A percentile compares a stretch with the other conserved stretches of the same genome.
Conservation (phyloP, 176 grass and related monocot genomes). For the Hyparrhenia diplandra region DNA sequence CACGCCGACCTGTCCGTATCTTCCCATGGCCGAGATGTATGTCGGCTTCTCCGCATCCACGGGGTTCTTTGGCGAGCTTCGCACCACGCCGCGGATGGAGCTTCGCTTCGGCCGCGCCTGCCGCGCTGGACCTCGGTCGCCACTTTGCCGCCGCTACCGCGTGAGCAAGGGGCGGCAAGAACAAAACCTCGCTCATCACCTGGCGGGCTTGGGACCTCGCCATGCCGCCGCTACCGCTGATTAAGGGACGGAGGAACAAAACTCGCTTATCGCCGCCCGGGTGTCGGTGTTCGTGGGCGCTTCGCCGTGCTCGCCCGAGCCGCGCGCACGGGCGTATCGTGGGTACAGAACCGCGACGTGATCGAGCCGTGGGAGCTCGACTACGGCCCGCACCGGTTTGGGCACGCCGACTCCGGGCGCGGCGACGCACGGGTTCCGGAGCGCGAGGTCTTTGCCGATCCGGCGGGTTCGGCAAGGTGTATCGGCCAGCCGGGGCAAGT, state of each 20-base stretch:
- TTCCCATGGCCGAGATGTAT: constrained; percentile 71
- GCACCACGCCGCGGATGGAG: constrained; percentile 82
- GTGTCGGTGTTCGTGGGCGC: constrained; percentile 45
- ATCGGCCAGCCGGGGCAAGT: constrained; percentile 45
- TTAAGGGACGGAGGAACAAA: too few relatives aligned
- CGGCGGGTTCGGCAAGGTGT: constrained; percentile 93
- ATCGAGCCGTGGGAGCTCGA: constrained; percentile 74
- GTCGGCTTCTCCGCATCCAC: constrained; percentile 87
- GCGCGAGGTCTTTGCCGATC: constrained; percentile 61
- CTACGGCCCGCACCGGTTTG: constrained; percentile 73
- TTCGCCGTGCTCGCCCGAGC: constrained; percentile 18
- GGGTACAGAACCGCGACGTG: constrained; percentile 59
- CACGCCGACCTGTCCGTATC: constrained; percentile 42
- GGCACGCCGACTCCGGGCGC: constrained; percentile 57
- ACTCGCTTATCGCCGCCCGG: constrained; percentile 40
- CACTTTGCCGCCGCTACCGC: constrained; percentile 61
- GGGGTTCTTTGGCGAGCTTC: constrained; percentile 93
- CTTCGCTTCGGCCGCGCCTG: constrained; percentile 56
- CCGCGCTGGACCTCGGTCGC: constrained; percentile 41
- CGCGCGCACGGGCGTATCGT: constrained; percentile 40
- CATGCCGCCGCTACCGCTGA: too few relatives aligned
- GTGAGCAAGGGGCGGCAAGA: not conserved
- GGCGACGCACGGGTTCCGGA: constrained; percentile 78
- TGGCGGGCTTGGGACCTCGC: too few relatives aligned
- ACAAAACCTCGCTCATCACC: constrained; percentile 38